Evolutionary conservation across 768 basidiomycete genomes (phyloP), one percentile per base, ranked within the genome.

Genomic region (Paxillus involutus): DNA sequence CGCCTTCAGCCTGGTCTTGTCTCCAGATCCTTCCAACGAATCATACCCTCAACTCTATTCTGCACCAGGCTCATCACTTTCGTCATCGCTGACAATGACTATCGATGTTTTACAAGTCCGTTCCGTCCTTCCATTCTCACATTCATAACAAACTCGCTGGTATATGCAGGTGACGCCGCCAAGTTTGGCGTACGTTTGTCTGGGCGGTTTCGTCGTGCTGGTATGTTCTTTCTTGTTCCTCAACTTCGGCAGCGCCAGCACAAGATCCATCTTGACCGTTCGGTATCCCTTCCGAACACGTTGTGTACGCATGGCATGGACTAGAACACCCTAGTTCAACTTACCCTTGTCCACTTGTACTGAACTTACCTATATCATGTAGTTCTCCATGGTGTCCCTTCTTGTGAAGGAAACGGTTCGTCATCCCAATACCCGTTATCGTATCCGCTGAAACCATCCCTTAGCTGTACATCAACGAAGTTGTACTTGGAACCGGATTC

Each of bases 381-480:
- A 92, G 90, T 94, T 94, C 69, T 91, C 90, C 29, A 81, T 92
- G 79, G 74, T 90, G 35, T 92, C 92, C 4, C 76, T 94, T 17
- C 72, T 94, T 13, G 81, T 94, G 43, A 91, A 90, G 71, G 91
- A 97, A 71, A 86, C 76, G 75, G 90, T 88, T 44, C 10, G 69
- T 63, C 5, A 21, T 16, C 33, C 43, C 3, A 4, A 19, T 29
- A 47, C 30, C 26, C 8, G 11, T 49, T 13, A 16, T 32, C 6
- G 2, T 42, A 39, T 45, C 29, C 29, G 36, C 11, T 49, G 0
- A 43, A 33, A 21, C 14, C n/a, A 11, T 6, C 17, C 37, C 24
- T 14, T 47, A 91, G 83, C 63, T 96, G 6, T 97, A 88, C 64
- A 82, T 97, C 59, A 97, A 94, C 61, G 96, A 99, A 76, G 94